A percentile compares a stretch with the other conserved stretches of the same genome.
Evolutionary conservation across 768 basidiomycete species (phyloP).

Genomic region (Russula griseocarnosa): DNA sequence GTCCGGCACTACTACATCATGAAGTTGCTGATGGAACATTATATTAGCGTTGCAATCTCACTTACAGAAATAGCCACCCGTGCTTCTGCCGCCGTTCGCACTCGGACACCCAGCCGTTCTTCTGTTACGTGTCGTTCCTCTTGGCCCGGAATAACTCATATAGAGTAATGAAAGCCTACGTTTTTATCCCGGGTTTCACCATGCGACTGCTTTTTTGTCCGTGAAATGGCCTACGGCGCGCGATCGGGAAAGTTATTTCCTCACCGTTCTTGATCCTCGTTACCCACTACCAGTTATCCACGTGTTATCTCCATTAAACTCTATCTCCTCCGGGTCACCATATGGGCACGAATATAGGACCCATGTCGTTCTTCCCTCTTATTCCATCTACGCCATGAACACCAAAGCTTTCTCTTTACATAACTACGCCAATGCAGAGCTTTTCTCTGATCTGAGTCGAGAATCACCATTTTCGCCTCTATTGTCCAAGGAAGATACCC

Average conservation of each 20-base stretch:
- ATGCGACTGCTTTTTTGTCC: no score
- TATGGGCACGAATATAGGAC: not conserved
- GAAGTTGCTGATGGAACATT: no score
- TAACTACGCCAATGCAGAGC: no score
- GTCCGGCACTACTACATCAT: not conserved
- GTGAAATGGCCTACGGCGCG: not conserved
- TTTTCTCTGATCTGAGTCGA: not conserved
- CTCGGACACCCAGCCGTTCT: not conserved
- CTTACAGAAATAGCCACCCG: not conserved
- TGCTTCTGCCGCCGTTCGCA: not conserved
- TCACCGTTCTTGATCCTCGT: not conserved
- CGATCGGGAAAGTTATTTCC: not conserved
- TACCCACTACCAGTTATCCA: not conserved
- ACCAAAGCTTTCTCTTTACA: not conserved
- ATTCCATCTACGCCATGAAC: not conserved
- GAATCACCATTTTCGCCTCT: not conserved
- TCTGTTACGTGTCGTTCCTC: not conserved
- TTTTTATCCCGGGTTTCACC: not conserved
- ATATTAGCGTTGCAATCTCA: not conserved
- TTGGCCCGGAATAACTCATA: not conserved
- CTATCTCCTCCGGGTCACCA: no score
- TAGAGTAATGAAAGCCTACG: not conserved
- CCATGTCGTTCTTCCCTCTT: not conserved
- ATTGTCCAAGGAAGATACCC: not conserved
- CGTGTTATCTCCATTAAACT: not conserved